Base-by-base conservation (phyloP, 257 asterid species). In the Ophiorrhiza pumila region DNA sequence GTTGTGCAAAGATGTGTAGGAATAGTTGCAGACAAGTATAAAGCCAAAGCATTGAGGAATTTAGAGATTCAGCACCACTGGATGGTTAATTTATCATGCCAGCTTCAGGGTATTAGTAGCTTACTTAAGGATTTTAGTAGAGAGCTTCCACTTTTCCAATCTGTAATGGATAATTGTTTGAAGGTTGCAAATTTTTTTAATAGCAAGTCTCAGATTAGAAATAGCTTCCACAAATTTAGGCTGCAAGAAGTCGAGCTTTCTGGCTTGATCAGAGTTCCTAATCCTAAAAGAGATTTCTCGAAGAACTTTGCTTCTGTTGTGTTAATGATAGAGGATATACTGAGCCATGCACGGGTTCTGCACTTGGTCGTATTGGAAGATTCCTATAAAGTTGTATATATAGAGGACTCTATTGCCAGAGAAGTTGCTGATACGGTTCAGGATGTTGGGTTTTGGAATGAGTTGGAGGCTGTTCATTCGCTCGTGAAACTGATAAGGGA, bases 61-160 rank as follows among this genome's bases (percentile, higher is more conserved):
- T 81, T 92, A 76, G 96, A 92, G 72, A 56, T 78, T 69, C 87
- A 82, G 72, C 79, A 87, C 79, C 86, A 79, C 61, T 92, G 97
- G 97, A 92, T 92, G 97, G 87, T 92, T 6, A 92, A 90, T 77
- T 71, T 92, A 74, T 81, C 90, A 53, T 92, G 97, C 73, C 93
- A 84, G 83, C 77, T 85, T 79, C 92, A 88, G 70, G 96, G 89
- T 61, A 78, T 92, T 73, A 57, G 80, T 72, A 87, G 95, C 81
- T 82, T 92, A 77, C 74, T 90, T 69, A 89, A 92, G 82, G 95
- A 90, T 83, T 90, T 92, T 52, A 76, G 74, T 53, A 86, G 85
- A 75, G 87, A 87, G 60, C 97, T 88, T 77, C 90, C 93, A 2
- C 83, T 90, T 56, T 87, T 90, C 72, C 87, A 71, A 74, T 70